These are phyloP conservation scores for Volvariella surrecta DNA, from an alignment of 1,284 basidiomycete genomes.

Conservation along the genomic window DNA sequence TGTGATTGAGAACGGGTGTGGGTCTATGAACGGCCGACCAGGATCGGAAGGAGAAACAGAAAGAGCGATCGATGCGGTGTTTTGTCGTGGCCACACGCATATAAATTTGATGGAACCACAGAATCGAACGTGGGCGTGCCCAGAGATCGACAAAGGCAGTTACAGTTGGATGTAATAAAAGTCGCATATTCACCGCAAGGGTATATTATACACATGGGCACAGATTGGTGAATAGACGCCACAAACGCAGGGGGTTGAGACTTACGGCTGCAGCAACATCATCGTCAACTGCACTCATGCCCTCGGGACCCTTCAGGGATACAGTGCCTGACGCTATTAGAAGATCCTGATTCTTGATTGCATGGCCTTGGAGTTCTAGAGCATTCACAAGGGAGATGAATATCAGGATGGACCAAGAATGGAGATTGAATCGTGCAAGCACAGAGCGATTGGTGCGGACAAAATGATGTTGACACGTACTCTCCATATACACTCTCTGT, in stretches of 20 bases:
- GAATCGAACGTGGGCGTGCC: slow-evolving; percentile 1
- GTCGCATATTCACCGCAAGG: background rate
- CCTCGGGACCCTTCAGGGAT: slow-evolving; percentile 73
- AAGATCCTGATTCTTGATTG: slow-evolving; percentile 90
- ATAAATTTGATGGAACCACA: slow-evolving; percentile 14
- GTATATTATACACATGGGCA: slow-evolving; percentile 8
- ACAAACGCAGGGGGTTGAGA: slow-evolving; percentile 12
- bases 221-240: slow-evolving; percentile 7
- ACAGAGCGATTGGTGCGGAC: slow-evolving; percentile 15
- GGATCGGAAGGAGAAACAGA: slow-evolving; percentile 4
- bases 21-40: slow-evolving; percentile 11
- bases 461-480: slow-evolving; percentile 44
- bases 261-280: slow-evolving; percentile 72
- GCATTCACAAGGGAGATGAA: slow-evolving; percentile 11
- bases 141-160: slow-evolving; percentile 4
- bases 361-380: slow-evolving; percentile 85
- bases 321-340: slow-evolving; percentile 80
- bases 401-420: slow-evolving; percentile 7
- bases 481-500: slow-evolving; percentile 95
- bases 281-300: slow-evolving; percentile 75
- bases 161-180: slow-evolving; percentile 1
- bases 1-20: slow-evolving; percentile 33
- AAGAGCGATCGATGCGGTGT: slow-evolving; percentile 7
- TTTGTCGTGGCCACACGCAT: slow-evolving; percentile 3
- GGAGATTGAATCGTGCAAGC: slow-evolving; percentile 6